Base-by-base conservation (phyloP, 2,329 filamentous ascomycete species). In the Cladosporium sp. region DNA sequence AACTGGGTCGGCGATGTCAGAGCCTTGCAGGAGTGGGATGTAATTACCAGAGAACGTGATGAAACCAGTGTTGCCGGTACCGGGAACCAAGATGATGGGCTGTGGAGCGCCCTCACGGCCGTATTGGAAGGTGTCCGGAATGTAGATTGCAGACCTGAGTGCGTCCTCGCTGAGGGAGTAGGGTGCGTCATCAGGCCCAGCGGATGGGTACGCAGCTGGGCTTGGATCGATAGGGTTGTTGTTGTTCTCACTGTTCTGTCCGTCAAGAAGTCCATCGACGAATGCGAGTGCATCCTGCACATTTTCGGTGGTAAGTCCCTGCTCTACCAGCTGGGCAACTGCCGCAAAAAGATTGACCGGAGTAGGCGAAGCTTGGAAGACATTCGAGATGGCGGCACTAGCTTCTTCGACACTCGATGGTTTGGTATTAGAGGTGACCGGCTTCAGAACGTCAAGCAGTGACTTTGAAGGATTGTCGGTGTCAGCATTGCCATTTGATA, bases 41-140 rank as follows among this genome's bases (percentile, higher is more conserved):
- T 79, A 72, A 60, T 76, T 81, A 51, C 67, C 70, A 8, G 66
- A 58, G 56, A 72, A 80, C 33, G 68, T 72, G 28, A 66, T 63
- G 43, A 73, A 74, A 2, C 74, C 78, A 10, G 74, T 76, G 28
- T 70, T 59, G 10, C 74, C 77, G 0, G 79, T 82, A 2, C 78
- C 78, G 2, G 77, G 77, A 5, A 81, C 70, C 9, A 82, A 69
- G 10, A 82, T 69, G 14, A 81, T 70, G 0, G 77, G 77, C n/a
- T 60, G 63, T 14, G 54, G 56, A 11, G 57, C 59, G 22, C 68
- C 70, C 46, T 72, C 71, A 11, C 67, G 59, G 10, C 76, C 76
- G 55, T 70, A 72, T 10, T 71, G 72, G 66, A 81, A 82, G 11
- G 61, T 64, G 0, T 68, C 41, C 1, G 79, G 77, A 42, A 81